Evolutionary conservation across 805 yeast species (phyloP).

Genomic region (Yueomyces sp.): DNA sequence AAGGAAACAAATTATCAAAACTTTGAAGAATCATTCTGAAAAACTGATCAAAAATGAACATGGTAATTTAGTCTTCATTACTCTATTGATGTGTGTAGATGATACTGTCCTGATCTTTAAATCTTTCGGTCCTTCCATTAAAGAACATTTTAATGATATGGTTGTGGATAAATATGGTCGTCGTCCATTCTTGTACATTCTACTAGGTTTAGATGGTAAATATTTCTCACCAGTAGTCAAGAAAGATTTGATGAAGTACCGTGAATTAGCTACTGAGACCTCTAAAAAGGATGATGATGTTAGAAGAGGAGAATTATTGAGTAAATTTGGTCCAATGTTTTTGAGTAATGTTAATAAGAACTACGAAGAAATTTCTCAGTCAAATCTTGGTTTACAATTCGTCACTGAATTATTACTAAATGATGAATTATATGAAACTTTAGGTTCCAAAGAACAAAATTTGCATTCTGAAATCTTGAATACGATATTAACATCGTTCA

Average conservation of each 20-base stretch:
- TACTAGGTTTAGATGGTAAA: constrained; percentile 67
- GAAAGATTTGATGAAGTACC: constrained; percentile 46
- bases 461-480: constrained; percentile 33
- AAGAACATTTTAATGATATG: constrained; percentile 44
- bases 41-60: constrained; percentile 71
- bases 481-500: constrained; percentile 42
- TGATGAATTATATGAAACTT: constrained; percentile 28
- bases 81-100: constrained; percentile 77
- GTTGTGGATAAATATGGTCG: constrained; percentile 66
- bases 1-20: constrained; percentile 63
- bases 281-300: constrained; percentile 75
- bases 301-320: constrained; percentile 58
- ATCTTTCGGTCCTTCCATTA: constrained; percentile 37
- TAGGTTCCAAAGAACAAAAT: constrained; percentile 19
- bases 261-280: constrained; percentile 49
- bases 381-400: constrained; percentile 74
- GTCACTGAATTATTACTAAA: constrained; percentile 60
- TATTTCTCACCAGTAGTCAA: constrained; percentile 65
- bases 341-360: constrained; percentile 40
- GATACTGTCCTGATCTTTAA: constrained; percentile 78
- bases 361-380: constrained; percentile 41
- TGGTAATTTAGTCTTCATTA: constrained; percentile 71
- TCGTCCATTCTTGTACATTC: constrained; percentile 74
- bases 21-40: constrained; percentile 62
- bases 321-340: constrained; percentile 52